These are phyloP conservation scores for Alternaria sp. DNA, from an alignment of 2,329 filamentous ascomycete species.

Conservation along the genomic window DNA sequence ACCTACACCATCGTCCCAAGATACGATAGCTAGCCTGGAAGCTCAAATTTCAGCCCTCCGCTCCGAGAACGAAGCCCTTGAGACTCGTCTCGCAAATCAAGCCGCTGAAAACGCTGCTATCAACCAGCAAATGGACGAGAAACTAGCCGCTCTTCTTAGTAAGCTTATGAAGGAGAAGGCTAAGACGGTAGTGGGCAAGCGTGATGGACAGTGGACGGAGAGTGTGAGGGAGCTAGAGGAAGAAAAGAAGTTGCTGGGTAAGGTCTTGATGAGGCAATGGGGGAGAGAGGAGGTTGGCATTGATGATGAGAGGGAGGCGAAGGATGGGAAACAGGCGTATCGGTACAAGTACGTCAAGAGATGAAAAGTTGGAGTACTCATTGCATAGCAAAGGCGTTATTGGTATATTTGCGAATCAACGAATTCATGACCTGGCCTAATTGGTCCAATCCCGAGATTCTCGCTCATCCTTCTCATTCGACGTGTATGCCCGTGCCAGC, in stretches of 20 bases:
- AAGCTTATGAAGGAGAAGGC: slow-evolving; percentile 42
- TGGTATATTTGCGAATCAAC: neutral
- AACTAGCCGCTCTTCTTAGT: slow-evolving; percentile 34
- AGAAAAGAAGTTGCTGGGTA: slow-evolving; percentile 41
- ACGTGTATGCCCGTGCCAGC: neutral
- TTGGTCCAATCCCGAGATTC: neutral
- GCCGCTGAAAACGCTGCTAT: slow-evolving; percentile 36
- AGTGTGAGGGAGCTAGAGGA: slow-evolving; percentile 25
- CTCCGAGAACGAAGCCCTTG: slow-evolving; percentile 27
- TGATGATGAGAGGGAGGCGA: slow-evolving; percentile 25
- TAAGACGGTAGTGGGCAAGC: slow-evolving; percentile 35
- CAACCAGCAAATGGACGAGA: slow-evolving; percentile 44
- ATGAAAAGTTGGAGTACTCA: neutral
- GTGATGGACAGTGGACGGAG: slow-evolving; percentile 46
- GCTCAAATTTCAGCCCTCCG: slow-evolving; percentile 16
- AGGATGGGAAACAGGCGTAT: slow-evolving; percentile 38
- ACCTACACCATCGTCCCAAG: slow-evolving; percentile 18
- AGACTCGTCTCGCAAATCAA: slow-evolving; percentile 24
- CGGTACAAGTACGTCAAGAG: slow-evolving; percentile 39
- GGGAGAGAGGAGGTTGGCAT: slow-evolving; percentile 43
- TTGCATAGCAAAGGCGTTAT: neutral
- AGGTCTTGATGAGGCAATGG: slow-evolving; percentile 46
- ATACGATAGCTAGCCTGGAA: slow-evolving; percentile 17
- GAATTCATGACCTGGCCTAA: neutral
- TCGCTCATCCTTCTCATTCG: neutral